A percentile compares a stretch with the other conserved stretches of the same genome.
Evolutionary conservation across 805 yeast genomes (phyloP).

Genomic region (Candida incommunis): DNA sequence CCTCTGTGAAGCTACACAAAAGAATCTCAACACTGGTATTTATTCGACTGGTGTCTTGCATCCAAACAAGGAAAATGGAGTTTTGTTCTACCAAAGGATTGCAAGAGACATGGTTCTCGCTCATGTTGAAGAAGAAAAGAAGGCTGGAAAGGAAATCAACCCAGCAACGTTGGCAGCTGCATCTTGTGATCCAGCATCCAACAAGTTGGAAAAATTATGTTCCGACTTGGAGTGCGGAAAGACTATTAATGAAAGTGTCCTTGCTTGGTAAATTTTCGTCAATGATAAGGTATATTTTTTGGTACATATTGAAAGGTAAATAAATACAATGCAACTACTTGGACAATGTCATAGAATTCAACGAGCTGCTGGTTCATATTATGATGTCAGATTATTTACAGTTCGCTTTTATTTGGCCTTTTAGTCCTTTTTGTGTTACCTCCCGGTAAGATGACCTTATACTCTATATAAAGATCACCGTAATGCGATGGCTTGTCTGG

Average conservation of each 20-base stretch:
- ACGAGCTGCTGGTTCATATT: no score
- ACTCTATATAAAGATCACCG: constrained; percentile 37
- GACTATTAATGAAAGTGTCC: neutral
- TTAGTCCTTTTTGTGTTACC: constrained; percentile 3
- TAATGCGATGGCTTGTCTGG: constrained; percentile 30
- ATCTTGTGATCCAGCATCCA: constrained; percentile 21
- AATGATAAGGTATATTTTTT: neutral
- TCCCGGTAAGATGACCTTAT: constrained; percentile 22
- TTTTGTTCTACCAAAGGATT: constrained; percentile 39
- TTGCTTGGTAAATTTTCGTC: constrained; percentile 3
- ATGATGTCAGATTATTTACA: neutral
- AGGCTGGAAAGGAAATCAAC: constrained; percentile 32
- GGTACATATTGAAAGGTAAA: neutral
- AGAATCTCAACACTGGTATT: constrained; percentile 46
- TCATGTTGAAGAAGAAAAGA: constrained; percentile 34
- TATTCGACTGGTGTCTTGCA: constrained; percentile 46
- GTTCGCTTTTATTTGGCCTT: constrained; percentile 3
- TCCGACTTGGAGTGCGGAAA: constrained; percentile 22
- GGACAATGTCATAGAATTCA: no score
- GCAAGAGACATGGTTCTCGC: constrained; percentile 45
- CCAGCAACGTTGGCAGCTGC: constrained; percentile 19
- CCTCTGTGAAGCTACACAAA: constrained; percentile 44
- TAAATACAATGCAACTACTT: neutral
- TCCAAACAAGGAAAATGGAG: constrained; percentile 46
- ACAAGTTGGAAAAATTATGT: constrained; percentile 28